Conservation (phyloP, 352 stramenopile genomes). For the Globisporangium iwayamae region DNA sequence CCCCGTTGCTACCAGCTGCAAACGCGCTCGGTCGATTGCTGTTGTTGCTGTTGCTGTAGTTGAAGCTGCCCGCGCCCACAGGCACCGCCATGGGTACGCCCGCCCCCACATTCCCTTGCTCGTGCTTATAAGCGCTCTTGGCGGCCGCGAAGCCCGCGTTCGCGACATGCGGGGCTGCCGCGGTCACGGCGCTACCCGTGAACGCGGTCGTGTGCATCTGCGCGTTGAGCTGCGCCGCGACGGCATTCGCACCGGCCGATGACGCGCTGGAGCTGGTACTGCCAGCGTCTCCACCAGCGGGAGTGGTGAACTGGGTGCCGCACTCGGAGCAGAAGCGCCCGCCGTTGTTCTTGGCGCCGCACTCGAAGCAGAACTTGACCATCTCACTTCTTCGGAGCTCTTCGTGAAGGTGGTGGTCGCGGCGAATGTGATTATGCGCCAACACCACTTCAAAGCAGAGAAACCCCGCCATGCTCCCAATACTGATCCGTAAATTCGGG, state of each 20-base stretch:
- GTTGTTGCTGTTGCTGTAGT: neutral
- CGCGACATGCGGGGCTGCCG: constrained; percentile 10
- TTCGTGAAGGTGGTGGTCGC: neutral
- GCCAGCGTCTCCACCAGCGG: constrained; percentile 6
- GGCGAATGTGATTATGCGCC: constrained; percentile 5
- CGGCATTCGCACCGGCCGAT: constrained; percentile 12
- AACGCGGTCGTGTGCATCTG: constrained; percentile 17
- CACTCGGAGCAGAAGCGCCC: constrained; percentile 70
- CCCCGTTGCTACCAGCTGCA: constrained; percentile 7
- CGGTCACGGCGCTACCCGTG: constrained; percentile 2
- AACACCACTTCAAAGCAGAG: neutral
- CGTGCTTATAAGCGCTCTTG: constrained; percentile 1
- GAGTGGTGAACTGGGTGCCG: constrained; percentile 35
- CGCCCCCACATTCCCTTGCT: neutral
- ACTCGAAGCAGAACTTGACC: constrained; percentile 61
- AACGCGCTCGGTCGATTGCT: constrained; percentile 16
- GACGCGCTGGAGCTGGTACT: neutral
- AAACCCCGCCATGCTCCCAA: neutral
- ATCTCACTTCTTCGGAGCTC: constrained; percentile 17
- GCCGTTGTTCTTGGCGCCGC: constrained; percentile 40
- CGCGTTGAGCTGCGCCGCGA: constrained; percentile 14
- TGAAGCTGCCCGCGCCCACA: constrained; percentile 4
- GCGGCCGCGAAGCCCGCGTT: constrained; percentile 6
- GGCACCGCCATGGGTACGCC: constrained; percentile 17
- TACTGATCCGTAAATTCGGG: neutral